Percentiles rank a stretch among this genome's conserved stretches.
phyloP scores from a whole-genome alignment of 305 asterid species.

The Solanum aculeatissimum region DNA sequence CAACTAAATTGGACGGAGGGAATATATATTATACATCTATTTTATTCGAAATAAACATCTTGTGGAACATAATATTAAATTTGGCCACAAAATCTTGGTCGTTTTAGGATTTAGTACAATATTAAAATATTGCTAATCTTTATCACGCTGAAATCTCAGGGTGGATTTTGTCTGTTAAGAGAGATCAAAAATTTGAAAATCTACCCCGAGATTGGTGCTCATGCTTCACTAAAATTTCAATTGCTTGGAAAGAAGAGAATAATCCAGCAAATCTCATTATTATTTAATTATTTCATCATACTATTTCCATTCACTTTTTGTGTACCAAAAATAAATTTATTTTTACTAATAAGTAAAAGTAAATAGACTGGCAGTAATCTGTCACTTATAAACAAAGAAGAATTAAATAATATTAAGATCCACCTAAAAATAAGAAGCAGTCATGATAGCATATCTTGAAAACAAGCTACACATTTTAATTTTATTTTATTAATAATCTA shows the following conservation, averaged over 20 bases:
- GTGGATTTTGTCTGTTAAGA: slow-evolving; percentile 32
- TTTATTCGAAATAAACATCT: not conserved
- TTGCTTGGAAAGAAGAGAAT: slow-evolving; percentile 7
- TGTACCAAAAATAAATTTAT: not conserved
- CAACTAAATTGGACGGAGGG: no score
- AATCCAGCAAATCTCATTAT: slow-evolving; percentile 1
- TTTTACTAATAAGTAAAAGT: not conserved
- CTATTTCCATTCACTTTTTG: not conserved
- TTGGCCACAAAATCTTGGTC: not conserved
- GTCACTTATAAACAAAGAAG: not conserved
- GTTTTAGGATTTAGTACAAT: not conserved
- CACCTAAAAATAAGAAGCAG: slow-evolving; percentile 32
- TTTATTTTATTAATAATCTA: not conserved
- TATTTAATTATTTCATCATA: slow-evolving; percentile 18
- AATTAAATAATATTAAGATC: slow-evolving; percentile 25
- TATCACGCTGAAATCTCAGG: slow-evolving; percentile 43
- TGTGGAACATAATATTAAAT: not conserved
- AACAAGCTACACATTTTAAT: not conserved
- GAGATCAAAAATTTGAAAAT: slow-evolving; percentile 5
- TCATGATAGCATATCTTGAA: slow-evolving; percentile 29
- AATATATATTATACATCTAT: no score
- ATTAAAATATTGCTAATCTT: not conserved
- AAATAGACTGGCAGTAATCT: not conserved
- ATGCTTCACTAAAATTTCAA: slow-evolving; percentile 22
- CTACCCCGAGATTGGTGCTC: slow-evolving; percentile 29